Percentiles rank a stretch among this genome's conserved stretches.
phyloP scores from a whole-genome alignment of 2,329 filamentous ascomycete genomes.

The Mycosphaerella arachidis region DNA sequence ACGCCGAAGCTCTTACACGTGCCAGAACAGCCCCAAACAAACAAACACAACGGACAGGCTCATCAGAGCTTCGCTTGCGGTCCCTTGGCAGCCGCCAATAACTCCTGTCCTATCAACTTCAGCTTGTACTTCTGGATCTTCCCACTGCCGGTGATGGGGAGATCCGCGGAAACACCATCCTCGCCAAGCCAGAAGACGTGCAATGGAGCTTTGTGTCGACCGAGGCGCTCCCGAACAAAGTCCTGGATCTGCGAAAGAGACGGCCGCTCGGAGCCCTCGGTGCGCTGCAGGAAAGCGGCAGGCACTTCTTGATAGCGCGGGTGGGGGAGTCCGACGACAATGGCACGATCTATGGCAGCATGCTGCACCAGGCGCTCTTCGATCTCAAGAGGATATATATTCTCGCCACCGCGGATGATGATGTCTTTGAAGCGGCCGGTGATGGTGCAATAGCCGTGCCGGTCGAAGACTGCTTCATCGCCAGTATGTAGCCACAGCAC shows the following conservation, averaged over 20 bases:
- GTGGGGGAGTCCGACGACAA: slow-evolving; percentile 30
- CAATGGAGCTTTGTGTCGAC: slow-evolving; percentile 51
- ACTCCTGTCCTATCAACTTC: slow-evolving; percentile 15
- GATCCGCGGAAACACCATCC: slow-evolving; percentile 32
- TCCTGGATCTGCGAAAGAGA: slow-evolving; percentile 9
- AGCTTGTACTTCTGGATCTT: slow-evolving; percentile 44
- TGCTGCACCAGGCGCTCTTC: slow-evolving; percentile 29
- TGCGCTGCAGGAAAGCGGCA: slow-evolving; percentile 33
- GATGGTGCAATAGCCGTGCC: slow-evolving; percentile 39
- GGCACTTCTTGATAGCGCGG: slow-evolving; percentile 30
- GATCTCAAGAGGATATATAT: slow-evolving; percentile 47
- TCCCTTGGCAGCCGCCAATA: slow-evolving; percentile 15
- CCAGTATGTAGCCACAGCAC: slow-evolving; percentile 64
- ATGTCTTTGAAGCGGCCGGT: slow-evolving; percentile 33
- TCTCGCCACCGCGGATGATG: slow-evolving; percentile 57
- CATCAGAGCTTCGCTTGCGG: slow-evolving; percentile 8
- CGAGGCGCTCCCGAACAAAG: slow-evolving; percentile 12
- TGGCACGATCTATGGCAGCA: slow-evolving; percentile 24
- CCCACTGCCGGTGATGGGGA: slow-evolving; percentile 43
- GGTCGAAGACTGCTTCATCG: slow-evolving; percentile 50
- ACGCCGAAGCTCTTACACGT: no score
- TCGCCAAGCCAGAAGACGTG: slow-evolving; percentile 73
- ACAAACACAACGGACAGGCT: not conserved
- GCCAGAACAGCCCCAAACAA: not conserved
- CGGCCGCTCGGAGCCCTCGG: slow-evolving; percentile 7